Evolutionary conservation across 331 rosid species (phyloP).

Genomic region (Quercus lobata): DNA sequence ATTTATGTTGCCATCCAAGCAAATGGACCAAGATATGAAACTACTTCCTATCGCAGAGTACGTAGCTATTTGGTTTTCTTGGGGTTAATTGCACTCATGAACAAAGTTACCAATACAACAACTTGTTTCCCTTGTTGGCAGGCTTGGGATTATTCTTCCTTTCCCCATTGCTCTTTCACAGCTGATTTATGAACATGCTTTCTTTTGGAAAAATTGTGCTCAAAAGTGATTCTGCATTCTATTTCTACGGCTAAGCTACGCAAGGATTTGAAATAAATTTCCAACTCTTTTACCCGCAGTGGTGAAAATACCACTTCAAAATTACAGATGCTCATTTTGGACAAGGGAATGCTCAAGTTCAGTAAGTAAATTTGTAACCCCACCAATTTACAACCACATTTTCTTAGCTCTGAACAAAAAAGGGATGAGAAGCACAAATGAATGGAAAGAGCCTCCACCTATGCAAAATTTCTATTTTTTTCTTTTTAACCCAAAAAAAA

Average conservation of each 20-base stretch:
- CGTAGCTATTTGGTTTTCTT: not conserved
- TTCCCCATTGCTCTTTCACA: too few relatives aligned
- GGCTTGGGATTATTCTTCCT: too few relatives aligned
- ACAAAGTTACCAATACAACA: not conserved
- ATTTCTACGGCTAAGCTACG: not conserved
- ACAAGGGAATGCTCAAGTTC: slow-evolving; percentile 54
- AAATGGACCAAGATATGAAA: not conserved
- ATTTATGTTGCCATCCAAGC: not conserved
- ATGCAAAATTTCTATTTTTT: slow-evolving; percentile 68
- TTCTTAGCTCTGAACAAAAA: slow-evolving; percentile 29
- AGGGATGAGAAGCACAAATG: slow-evolving; percentile 32
- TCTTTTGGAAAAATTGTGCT: too few relatives aligned
- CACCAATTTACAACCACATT: slow-evolving; percentile 78
- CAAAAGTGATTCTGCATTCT: not conserved
- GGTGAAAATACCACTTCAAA: slow-evolving; percentile 76
- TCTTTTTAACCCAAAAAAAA: slow-evolving; percentile 19
- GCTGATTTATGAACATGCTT: too few relatives aligned
- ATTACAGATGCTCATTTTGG: slow-evolving; percentile 52
- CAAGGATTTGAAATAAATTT: slow-evolving; percentile 18
- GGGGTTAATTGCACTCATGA: not conserved
- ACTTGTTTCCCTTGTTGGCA: not conserved
- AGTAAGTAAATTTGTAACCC: slow-evolving; percentile 75
- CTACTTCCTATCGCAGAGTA: too few relatives aligned
- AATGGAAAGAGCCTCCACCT: slow-evolving; percentile 50
- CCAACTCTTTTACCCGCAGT: slow-evolving; percentile 45